Percentiles rank a stretch among this genome's conserved stretches.
Conservation (phyloP, 345 rosid genomes). For the Syzygium grande region DNA sequence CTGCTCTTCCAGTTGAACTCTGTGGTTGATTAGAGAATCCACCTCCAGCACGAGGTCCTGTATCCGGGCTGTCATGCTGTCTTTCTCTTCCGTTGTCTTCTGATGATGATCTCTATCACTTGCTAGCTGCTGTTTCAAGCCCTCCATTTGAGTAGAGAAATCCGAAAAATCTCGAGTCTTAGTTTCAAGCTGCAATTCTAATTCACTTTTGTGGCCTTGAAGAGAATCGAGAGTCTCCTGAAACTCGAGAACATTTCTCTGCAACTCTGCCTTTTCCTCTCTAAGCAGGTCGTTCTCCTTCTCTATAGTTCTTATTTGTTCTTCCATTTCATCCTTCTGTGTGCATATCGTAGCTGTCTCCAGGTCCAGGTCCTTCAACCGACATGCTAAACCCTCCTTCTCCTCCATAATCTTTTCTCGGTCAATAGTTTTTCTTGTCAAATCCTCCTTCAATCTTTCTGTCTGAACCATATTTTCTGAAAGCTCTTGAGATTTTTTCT, state of each 20-base stretch:
- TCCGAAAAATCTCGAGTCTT: slow-evolving; percentile 6
- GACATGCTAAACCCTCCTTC: slow-evolving; percentile 8
- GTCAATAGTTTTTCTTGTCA: slow-evolving; percentile 10
- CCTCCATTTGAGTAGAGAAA: slow-evolving; percentile 17
- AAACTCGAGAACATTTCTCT: slow-evolving; percentile 1
- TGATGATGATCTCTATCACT: slow-evolving; percentile 26
- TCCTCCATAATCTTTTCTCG: slow-evolving; percentile 14
- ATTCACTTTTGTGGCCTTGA: slow-evolving; percentile 2
- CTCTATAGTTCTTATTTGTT: slow-evolving; percentile 4
- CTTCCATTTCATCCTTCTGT: slow-evolving; percentile 19
- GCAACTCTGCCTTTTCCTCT: slow-evolving; percentile 14
- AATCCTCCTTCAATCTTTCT: slow-evolving; percentile 17
- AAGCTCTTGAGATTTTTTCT: slow-evolving; percentile 39
- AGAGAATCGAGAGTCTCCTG: neutral
- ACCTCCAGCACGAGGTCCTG: slow-evolving; percentile 29
- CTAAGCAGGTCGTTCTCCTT: slow-evolving; percentile 5
- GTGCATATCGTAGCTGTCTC: slow-evolving; percentile 8
- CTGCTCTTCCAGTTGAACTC: slow-evolving; percentile 37
- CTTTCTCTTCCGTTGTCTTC: slow-evolving; percentile 36
- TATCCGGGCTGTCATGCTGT: slow-evolving; percentile 18
- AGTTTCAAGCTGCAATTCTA: slow-evolving; percentile 6
- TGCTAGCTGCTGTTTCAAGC: slow-evolving; percentile 28
- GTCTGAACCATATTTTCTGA: slow-evolving; percentile 30
- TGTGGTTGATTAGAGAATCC: slow-evolving; percentile 36
- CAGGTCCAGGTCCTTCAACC: slow-evolving; percentile 13